phyloP scores from a whole-genome alignment of 495 filamentous ascomycete genomes.

The Hyaloscypha variabilis region DNA sequence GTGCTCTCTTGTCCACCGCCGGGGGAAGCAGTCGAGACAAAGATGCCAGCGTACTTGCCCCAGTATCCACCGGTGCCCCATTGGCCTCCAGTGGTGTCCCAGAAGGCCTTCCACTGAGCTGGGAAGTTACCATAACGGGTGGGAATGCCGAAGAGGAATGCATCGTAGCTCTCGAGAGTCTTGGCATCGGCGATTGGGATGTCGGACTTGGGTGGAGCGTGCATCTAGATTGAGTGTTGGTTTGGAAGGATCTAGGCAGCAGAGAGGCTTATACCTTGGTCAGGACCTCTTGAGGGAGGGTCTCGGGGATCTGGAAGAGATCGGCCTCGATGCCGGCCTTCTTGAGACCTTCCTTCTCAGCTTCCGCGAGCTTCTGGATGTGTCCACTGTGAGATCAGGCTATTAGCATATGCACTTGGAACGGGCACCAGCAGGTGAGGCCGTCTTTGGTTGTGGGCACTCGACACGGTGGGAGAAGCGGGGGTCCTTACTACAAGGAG shows the following conservation, averaged over 20 bases:
- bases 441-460: no score
- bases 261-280: slow-evolving; percentile 33
- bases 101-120: slow-evolving; percentile 80
- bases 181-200: slow-evolving; percentile 69
- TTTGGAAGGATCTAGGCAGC: neutral
- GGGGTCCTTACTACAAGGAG: slow-evolving; percentile 5
- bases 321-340: slow-evolving; percentile 61
- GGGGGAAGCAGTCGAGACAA: slow-evolving; percentile 78
- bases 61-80: slow-evolving; percentile 23
- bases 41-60: slow-evolving; percentile 88
- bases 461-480: neutral
- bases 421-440: no score
- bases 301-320: slow-evolving; percentile 67
- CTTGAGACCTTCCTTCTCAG: slow-evolving; percentile 90
- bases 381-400: slow-evolving; percentile 63
- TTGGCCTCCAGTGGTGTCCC: slow-evolving; percentile 33
- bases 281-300: slow-evolving; percentile 80
- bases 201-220: slow-evolving; percentile 78
- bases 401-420: slow-evolving; percentile 21
- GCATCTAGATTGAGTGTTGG: slow-evolving; percentile 60
- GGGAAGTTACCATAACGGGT: slow-evolving; percentile 99
- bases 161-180: slow-evolving; percentile 79
- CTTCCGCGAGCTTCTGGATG: slow-evolving; percentile 80
- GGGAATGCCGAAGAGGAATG: slow-evolving; percentile 91
- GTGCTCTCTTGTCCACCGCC: slow-evolving; percentile 97